phyloP scores from a whole-genome alignment of 2,329 filamentous ascomycete genomes.

The Alternaria brassicicola region DNA sequence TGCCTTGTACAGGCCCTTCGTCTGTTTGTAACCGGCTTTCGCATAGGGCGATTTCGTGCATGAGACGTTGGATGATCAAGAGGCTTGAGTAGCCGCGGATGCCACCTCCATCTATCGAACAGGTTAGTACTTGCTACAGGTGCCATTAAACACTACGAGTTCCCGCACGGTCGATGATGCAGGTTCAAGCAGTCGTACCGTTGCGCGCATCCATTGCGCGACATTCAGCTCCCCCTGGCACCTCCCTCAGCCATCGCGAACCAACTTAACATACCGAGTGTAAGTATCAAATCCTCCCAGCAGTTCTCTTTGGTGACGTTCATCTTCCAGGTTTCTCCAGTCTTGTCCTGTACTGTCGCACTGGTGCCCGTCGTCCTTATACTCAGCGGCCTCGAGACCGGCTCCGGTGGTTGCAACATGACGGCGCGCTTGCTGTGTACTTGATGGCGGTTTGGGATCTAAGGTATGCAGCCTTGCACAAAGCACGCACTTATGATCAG shows the following conservation, averaged over 20 bases:
- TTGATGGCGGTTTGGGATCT: conserved; percentile 13
- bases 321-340: conserved; percentile 53
- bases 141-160: neutral
- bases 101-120: conserved; percentile 53
- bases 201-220: neutral
- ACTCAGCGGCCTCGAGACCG: conserved; percentile 40
- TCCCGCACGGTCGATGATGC: neutral
- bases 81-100: conserved; percentile 59
- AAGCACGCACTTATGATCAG: conserved; percentile 12
- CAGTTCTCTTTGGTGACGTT: conserved; percentile 50
- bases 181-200: neutral
- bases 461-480: conserved; percentile 9
- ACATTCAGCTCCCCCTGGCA: neutral
- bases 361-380: conserved; percentile 44
- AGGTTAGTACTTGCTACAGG: conserved; percentile 22
- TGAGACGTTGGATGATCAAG: conserved; percentile 56
- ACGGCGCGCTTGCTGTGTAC: conserved; percentile 23
- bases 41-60: conserved; percentile 56
- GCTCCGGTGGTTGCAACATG: conserved; percentile 39
- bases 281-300: conserved; percentile 57
- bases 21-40: conserved; percentile 51
- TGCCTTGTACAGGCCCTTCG: conserved; percentile 49
- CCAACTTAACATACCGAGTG: conserved; percentile 44
- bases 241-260: neutral
- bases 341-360: conserved; percentile 48